A percentile compares a stretch with the other conserved stretches of the same genome.
Conservation (phyloP, 2,329 filamentous ascomycete species). For the Epichloe gansuensis region DNA sequence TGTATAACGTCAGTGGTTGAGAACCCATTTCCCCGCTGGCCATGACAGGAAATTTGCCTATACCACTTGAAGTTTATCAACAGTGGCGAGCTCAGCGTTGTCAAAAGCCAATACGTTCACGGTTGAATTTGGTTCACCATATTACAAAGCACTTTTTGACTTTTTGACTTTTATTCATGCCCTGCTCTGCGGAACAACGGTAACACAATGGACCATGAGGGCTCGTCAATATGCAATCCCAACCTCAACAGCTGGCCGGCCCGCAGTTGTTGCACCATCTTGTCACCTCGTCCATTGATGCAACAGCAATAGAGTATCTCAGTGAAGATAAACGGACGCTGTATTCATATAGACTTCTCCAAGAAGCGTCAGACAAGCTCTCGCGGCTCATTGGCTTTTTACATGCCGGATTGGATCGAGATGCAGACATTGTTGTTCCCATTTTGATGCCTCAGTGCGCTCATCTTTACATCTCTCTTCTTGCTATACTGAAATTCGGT, state of each 20-base stretch:
- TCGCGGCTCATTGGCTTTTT: conserved; percentile 34
- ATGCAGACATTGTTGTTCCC: conserved; percentile 48
- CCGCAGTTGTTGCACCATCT: conserved; percentile 44
- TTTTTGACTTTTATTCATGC: not conserved
- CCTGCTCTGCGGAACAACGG: not conserved
- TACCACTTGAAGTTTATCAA: not conserved
- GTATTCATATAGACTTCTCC: conserved; percentile 52
- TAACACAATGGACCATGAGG: conserved; percentile 14
- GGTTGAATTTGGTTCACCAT: not conserved
- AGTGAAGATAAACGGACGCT: conserved; percentile 16
- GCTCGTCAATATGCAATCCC: conserved; percentile 35
- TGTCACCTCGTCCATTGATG: conserved; percentile 29
- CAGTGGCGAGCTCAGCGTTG: not conserved
- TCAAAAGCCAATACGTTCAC: not conserved
- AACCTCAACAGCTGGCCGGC: conserved; percentile 27
- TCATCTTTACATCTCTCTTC: conserved; percentile 62
- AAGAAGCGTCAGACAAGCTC: conserved; percentile 43
- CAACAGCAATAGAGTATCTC: conserved; percentile 22
- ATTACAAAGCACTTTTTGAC: not conserved
- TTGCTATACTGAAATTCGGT: conserved; percentile 71
- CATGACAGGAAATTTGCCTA: not conserved
- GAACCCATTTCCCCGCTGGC: not conserved
- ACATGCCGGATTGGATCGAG: conserved; percentile 1
- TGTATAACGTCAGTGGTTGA: not conserved
- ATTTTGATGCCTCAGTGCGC: conserved; percentile 67